A percentile compares a stretch with the other conserved stretches of the same genome.
Conservation (phyloP, 2,329 filamentous ascomycete species). For the Cercospora sp. region DNA sequence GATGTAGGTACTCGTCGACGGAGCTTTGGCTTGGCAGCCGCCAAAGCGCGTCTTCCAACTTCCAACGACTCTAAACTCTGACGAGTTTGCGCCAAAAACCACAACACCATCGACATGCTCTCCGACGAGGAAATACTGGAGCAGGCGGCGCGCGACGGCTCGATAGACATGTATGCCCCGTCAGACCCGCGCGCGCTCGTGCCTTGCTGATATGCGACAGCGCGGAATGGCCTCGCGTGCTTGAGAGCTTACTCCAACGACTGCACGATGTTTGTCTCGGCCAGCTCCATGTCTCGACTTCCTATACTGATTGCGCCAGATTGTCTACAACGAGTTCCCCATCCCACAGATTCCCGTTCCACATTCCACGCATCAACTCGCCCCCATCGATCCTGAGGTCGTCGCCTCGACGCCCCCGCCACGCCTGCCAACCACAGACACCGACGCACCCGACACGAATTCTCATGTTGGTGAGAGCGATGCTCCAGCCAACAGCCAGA, state of each 20-base stretch:
- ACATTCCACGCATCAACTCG: constrained; percentile 49
- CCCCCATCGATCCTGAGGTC: constrained; percentile 41
- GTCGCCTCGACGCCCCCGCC: constrained; percentile 37
- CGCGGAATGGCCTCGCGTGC: constrained; percentile 66
- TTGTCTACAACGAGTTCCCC: constrained; percentile 72
- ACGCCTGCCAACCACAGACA: constrained; percentile 39
- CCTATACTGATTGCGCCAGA: constrained; percentile 52
- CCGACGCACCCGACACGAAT: constrained; percentile 25
- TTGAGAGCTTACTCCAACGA: constrained; percentile 64
- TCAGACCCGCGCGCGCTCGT: constrained; percentile 28
- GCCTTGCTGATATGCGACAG: constrained; percentile 47
- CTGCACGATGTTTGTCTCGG: constrained; percentile 60
- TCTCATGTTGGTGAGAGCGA: constrained; percentile 27
- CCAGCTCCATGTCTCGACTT: constrained; percentile 15
- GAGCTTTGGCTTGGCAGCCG: not conserved
- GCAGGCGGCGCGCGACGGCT: constrained; percentile 58
- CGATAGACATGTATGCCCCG: constrained; percentile 55
- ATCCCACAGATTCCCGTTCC: constrained; percentile 62
- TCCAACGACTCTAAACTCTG: not conserved
- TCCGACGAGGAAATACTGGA: constrained; percentile 55
- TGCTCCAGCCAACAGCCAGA: constrained; percentile 45
- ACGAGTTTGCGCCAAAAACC: constrained; percentile 27
- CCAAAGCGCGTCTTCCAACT: constrained; percentile 11
- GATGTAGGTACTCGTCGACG: not conserved
- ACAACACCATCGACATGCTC: constrained; percentile 28